Evolutionary conservation across 306 rosid species (phyloP).

Genomic region (Gastrolobium villosum): DNA sequence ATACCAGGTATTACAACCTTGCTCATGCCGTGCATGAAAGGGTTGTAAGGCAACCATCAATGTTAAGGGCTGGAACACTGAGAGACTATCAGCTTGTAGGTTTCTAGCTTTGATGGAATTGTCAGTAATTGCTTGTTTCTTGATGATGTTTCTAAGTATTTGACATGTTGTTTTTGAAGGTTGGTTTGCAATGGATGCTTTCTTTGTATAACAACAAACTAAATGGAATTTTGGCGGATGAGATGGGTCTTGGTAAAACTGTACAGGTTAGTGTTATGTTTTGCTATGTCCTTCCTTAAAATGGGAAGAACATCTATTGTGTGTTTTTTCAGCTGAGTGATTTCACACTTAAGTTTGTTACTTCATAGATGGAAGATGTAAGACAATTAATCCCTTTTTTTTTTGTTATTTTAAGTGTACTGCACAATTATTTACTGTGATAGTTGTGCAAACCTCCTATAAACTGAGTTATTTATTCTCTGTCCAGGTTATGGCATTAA

Average conservation of each 20-base stretch:
- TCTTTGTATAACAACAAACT: constrained; percentile 96
- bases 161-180: constrained; percentile 61
- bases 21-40: constrained; percentile 98
- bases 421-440: constrained; percentile 39
- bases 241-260: constrained; percentile 99
- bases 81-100: constrained; percentile 99
- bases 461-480: constrained; percentile 16
- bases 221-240: constrained; percentile 98
- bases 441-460: background rate
- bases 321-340: constrained; percentile 27
- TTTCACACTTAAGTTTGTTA: constrained; percentile 33
- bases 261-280: constrained; percentile 78
- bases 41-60: constrained; percentile 87
- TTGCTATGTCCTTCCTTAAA: constrained; percentile 18
- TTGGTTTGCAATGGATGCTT: constrained; percentile 99
- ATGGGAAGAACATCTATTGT: constrained; percentile 19
- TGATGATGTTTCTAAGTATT: constrained; percentile 23
- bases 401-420: background rate
- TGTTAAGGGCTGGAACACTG: constrained; percentile 91
- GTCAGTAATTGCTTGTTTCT: constrained; percentile 36
- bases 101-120: constrained; percentile 47
- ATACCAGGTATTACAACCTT: constrained; percentile 89
- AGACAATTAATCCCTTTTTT: background rate
- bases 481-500: constrained; percentile 56
- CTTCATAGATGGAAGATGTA: constrained; percentile 25